Percentiles rank a stretch among this genome's conserved stretches.
phyloP scores from a whole-genome alignment of 2,329 filamentous ascomycete genomes.

The Ramichloridium luteum region DNA sequence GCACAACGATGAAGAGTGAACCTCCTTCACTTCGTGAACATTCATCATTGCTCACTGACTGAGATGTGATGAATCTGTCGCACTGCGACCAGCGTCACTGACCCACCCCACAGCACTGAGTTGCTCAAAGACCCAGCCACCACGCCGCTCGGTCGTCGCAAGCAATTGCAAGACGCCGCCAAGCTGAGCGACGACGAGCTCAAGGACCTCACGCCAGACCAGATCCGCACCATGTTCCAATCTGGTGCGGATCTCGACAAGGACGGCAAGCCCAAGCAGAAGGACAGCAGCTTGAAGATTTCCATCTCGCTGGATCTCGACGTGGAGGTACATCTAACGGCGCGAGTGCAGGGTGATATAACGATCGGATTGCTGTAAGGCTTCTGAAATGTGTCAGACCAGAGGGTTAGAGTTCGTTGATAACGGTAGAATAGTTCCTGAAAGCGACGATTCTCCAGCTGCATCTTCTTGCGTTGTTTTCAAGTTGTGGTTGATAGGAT shows the following conservation, averaged over 20 bases:
- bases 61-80: too few species aligned
- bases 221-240: conserved; percentile 8
- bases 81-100: too few species aligned
- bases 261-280: conserved; percentile 9
- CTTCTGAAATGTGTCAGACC: background rate
- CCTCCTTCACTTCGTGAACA: too few species aligned
- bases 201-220: conserved; percentile 5
- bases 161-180: conserved; percentile 8
- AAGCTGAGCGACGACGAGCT: conserved; percentile 9
- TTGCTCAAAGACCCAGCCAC: conserved; percentile 6
- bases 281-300: conserved; percentile 19
- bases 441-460: too few species aligned
- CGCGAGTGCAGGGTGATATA: conserved; percentile 20
- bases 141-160: conserved; percentile 6
- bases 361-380: conserved; percentile 20
- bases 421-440: too few species aligned
- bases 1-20: too few species aligned
- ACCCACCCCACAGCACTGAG: too few species aligned
- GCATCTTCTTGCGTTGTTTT: too few species aligned
- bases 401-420: too few species aligned
- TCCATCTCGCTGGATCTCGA: conserved; percentile 20
- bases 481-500: too few species aligned
- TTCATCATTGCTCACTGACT: too few species aligned
- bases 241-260: background rate
- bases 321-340: conserved; percentile 21